Percentiles rank a stretch among this genome's conserved stretches.
phyloP scores from a whole-genome alignment of 2,329 filamentous ascomycete genomes.

The Aspergillus ochraceus region DNA sequence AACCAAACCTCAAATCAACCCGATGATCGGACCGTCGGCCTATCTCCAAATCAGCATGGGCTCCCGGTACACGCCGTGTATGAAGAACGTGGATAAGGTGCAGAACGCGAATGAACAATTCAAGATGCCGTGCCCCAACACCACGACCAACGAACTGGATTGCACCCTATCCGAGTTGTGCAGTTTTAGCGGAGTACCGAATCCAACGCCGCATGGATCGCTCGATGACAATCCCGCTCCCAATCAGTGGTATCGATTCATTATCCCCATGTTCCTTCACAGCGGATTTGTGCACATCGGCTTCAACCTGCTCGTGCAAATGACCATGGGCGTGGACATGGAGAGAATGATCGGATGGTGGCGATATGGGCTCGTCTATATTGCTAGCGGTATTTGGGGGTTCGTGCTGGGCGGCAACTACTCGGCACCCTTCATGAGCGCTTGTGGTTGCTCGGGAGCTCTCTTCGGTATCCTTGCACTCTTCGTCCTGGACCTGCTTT shows the following conservation, averaged over 20 bases:
- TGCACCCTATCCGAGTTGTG: constrained; percentile 81
- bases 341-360: constrained; percentile 85
- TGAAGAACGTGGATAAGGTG: constrained; percentile 67
- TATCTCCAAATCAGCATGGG: constrained; percentile 97
- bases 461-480: constrained; percentile 92
- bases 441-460: constrained; percentile 83
- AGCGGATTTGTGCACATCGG: constrained; percentile 91
- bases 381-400: constrained; percentile 89
- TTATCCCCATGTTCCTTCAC: constrained; percentile 92
- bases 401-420: constrained; percentile 95
- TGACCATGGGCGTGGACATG: constrained; percentile 89
- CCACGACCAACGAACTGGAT: constrained; percentile 59
- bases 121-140: constrained; percentile 77
- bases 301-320: constrained; percentile 90
- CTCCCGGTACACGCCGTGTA: constrained; percentile 86
- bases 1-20: constrained; percentile 85
- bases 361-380: constrained; percentile 86
- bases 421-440: constrained; percentile 76
- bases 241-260: constrained; percentile 97
- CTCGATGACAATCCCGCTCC: constrained; percentile 64
- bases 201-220: constrained; percentile 55
- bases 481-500: constrained; percentile 83
- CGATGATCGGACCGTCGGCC: constrained; percentile 92
- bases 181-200: constrained; percentile 74
- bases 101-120: constrained; percentile 38